phyloP scores from a whole-genome alignment of 257 asterid species.

The Nicotiana attenuata region DNA sequence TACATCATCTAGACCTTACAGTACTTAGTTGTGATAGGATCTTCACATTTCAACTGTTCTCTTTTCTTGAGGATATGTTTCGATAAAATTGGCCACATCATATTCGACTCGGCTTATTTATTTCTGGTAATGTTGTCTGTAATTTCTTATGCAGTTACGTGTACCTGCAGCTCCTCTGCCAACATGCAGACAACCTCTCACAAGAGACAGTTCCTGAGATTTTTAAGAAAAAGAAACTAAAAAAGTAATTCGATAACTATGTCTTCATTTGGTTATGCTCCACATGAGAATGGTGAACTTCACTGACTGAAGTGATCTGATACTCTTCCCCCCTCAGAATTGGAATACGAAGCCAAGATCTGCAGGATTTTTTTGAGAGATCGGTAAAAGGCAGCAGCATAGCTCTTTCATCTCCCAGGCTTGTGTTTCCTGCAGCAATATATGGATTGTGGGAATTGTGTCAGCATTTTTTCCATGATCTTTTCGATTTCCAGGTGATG shows the following conservation, averaged over 20 bases:
- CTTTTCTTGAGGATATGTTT: not conserved
- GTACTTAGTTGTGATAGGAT: not conserved
- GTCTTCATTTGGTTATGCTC: constrained; percentile 1
- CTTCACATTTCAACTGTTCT: not conserved
- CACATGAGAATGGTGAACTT: not conserved
- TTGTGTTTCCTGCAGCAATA: constrained; percentile 80
- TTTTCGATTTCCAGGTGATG: constrained; percentile 77
- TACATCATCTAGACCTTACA: not conserved
- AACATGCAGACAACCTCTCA: constrained; percentile 73
- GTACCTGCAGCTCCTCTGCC: constrained; percentile 82
- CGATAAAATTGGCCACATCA: not conserved
- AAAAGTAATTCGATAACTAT: constrained; percentile 41
- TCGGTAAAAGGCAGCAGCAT: constrained; percentile 60
- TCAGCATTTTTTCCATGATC: constrained; percentile 53
- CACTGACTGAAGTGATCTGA: not conserved
- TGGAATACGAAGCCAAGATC: constrained; percentile 87
- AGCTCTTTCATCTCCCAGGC: constrained; percentile 97
- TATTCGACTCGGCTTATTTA: not conserved
- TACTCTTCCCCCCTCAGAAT: constrained; percentile 42
- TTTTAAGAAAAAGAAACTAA: constrained; percentile 61
- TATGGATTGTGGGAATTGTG: constrained; percentile 89
- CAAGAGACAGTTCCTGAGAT: constrained; percentile 62
- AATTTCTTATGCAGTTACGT: constrained; percentile 55
- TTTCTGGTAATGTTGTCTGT: not conserved
- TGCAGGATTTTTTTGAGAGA: constrained; percentile 61